These are phyloP conservation scores for Pseudogymnoascus sp. DNA, from an alignment of 2,329 filamentous ascomycete genomes.

Conservation along the genomic window DNA sequence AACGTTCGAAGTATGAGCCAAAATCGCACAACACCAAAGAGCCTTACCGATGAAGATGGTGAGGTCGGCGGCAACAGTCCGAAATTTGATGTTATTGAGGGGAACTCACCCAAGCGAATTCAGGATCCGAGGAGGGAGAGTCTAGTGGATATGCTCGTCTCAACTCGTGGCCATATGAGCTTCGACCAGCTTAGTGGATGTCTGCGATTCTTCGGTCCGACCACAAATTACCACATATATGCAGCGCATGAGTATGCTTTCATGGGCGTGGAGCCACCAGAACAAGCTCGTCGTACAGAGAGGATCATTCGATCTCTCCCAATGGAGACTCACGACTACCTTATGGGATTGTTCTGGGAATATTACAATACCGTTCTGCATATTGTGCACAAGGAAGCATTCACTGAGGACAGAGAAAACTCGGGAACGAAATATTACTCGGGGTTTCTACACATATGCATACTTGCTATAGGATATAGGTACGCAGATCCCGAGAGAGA, in stretches of 20 bases:
- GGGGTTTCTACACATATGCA: constrained; percentile 41
- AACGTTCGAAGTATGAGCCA: background rate
- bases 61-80: constrained; percentile 11
- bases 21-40: constrained; percentile 15
- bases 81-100: constrained; percentile 2
- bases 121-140: constrained; percentile 36
- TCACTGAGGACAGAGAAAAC: constrained; percentile 38
- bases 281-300: constrained; percentile 39
- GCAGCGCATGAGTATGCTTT: constrained; percentile 31
- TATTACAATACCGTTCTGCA: constrained; percentile 42
- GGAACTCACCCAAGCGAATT: constrained; percentile 22
- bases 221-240: constrained; percentile 44
- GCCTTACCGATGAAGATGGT: constrained; percentile 15
- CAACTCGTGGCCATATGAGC: constrained; percentile 40
- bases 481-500: constrained; percentile 40
- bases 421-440: constrained; percentile 42
- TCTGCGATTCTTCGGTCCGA: constrained; percentile 45
- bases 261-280: constrained; percentile 32
- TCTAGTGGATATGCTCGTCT: constrained; percentile 40
- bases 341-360: constrained; percentile 43
- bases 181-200: constrained; percentile 43
- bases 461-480: constrained; percentile 44
- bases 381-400: constrained; percentile 40
- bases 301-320: constrained; percentile 39
- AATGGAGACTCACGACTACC: constrained; percentile 40